Base-by-base conservation (phyloP, 768 basidiomycete genomes). In the Podaxis carcinomalis region DNA sequence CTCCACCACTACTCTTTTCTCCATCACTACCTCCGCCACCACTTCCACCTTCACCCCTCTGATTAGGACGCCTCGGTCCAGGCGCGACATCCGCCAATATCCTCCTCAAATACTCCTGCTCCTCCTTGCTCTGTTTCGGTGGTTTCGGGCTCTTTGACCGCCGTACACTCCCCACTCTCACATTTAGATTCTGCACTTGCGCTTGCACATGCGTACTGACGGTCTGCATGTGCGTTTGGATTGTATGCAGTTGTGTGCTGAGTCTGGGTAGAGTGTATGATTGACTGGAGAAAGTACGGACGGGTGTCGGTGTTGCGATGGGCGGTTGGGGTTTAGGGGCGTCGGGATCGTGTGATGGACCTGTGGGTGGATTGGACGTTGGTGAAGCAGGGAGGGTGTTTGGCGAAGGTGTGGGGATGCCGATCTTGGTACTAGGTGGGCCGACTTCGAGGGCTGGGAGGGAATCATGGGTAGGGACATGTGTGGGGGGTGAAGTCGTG, bases 81-180 rank as follows among this genome's bases (percentile, higher is more conserved):
- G 79, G 73, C 13, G 80, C 76, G 19, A 86, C 76, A 59, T 92
- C 88, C 0, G 89, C 87, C 9, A 92, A 78, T 36, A 92, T 82
- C 58, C 79, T 80, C 19, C 85, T 83, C 13, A 92, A 77, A 69
- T 91, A 92, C 53, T 82, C 85, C 3, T 80, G 71, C 65, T 93
- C 87, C 44, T 83, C 82, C 14, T 77, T 62, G 1, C 80, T 74
- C 3, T 81, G 79, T 69, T 86, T 87, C 0, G 83, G 84, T 0
- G 78, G 74, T 60, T 82, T 83, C 0, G 79, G 79, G 0, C 78
- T 76, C 59, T 78, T 84, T 36, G 74, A 68, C 9, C 76, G 75
- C 25, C 62, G 68, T 40, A 68, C 63, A 1, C 57, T 42, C 51
- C 67, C 58, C n/a, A 49, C 47, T 37, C 27, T 16, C 6, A 44